Conservation (phyloP, 2,329 filamentous ascomycete species). For the Aspergillus carbonarius region DNA sequence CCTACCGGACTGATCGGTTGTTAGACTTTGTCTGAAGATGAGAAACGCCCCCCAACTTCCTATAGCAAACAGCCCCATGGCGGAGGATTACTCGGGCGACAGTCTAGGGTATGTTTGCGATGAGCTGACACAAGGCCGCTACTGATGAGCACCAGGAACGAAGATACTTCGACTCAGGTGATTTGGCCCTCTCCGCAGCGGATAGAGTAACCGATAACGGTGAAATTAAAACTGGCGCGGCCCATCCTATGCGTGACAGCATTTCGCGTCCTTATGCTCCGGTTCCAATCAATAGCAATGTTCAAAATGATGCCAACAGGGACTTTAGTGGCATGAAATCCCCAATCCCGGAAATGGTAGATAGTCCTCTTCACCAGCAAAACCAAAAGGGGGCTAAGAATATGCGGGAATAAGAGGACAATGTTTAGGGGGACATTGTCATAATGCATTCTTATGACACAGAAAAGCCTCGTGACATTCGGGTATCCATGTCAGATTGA, state of each 20-base stretch:
- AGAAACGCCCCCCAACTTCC: slow-evolving; percentile 11
- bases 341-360: not conserved
- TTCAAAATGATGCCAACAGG: slow-evolving; percentile 23
- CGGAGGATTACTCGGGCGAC: not conserved
- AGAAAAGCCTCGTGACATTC: not conserved
- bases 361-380: not conserved
- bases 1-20: not conserved
- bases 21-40: slow-evolving; percentile 15
- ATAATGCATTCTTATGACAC: not conserved
- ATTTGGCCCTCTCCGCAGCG: slow-evolving; percentile 28
- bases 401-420: not conserved
- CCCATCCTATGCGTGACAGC: slow-evolving; percentile 27
- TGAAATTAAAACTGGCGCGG: slow-evolving; percentile 23
- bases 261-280: slow-evolving; percentile 30
- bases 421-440: not conserved
- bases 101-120: not conserved
- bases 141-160: slow-evolving; percentile 22
- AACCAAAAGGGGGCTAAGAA: not conserved
- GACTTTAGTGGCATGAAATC: slow-evolving; percentile 1
- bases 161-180: slow-evolving; percentile 32
- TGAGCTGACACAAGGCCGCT: not conserved
- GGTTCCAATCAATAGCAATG: slow-evolving; percentile 26
- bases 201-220: slow-evolving; percentile 23
- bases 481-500: not conserved
- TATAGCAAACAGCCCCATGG: not conserved